Base-by-base conservation (phyloP, 164 flowering plant genomes). In the Macadamia integrifolia region DNA sequence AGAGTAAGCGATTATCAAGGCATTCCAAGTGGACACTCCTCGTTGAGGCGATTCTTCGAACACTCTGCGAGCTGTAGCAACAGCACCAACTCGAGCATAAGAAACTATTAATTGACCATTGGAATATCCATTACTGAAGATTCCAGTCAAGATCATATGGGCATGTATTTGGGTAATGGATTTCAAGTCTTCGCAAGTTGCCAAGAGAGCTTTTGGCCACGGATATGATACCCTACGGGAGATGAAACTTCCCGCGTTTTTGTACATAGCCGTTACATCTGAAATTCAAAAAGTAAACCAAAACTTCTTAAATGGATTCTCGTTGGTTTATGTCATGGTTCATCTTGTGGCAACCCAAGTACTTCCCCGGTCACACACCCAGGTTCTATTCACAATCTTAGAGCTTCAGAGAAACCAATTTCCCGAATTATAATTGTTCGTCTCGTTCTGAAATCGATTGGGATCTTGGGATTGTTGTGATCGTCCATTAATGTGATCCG, bases 161-260 rank as follows among this genome's bases (percentile, higher is more conserved):
- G 78, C 78, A 18, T 75, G 78, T 61, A 75, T 29, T 75, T 75
- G 78, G 31, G 78, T 7, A n/a, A 75, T 59, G 17, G 74, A 64
- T 75, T 64, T 75, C 52, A 63, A 23, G 58, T 75, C 69, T 67
- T 23, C 55, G 63, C 78, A 67, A 14, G 59, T 30, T 30, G 74
- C 14, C 30, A 75, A 66, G 4, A 75, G 44, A 17, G 12, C 2
- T 58, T 65, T 71, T 14, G 66, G 48, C 65, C 64, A 61, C 18
- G 48, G 64, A 17, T 29, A 53, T 14, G 15, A 17, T 3, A 53
- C 57, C 15, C 6, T 14, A 53, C 57, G 57, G 13, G 57, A 53
- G 18, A 53, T 17, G 18, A 53, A 14, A 53, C 14, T 53, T 17
- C 57, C 57, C 57, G 57, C 57, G 57, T 4, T 53, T 6, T 14